Percentiles rank a stretch among this genome's conserved stretches.
These are phyloP conservation scores for Candida ficus DNA, from an alignment of 805 yeast species.

Conservation along the genomic window DNA sequence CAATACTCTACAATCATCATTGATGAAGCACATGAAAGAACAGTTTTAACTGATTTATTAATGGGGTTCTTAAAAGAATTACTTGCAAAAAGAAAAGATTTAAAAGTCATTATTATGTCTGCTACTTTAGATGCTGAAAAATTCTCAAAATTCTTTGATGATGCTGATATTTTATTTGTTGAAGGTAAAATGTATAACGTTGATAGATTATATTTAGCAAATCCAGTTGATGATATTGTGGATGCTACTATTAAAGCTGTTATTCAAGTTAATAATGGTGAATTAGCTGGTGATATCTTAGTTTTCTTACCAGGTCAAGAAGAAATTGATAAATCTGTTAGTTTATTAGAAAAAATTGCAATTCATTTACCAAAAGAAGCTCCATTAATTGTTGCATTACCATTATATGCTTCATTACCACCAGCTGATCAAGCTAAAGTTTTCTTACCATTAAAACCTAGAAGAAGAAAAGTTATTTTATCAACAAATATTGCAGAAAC, in stretches of 20 bases:
- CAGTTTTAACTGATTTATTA: constrained; percentile 83
- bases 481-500: constrained; percentile 98
- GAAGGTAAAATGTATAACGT: constrained; percentile 92
- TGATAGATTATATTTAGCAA: constrained; percentile 57
- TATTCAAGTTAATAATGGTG: constrained; percentile 72
- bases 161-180: constrained; percentile 79
- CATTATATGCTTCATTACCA: constrained; percentile 91
- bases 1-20: constrained; percentile 74
- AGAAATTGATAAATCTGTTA: constrained; percentile 84
- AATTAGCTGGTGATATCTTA: constrained; percentile 78
- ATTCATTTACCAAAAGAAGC: constrained; percentile 68
- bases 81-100: constrained; percentile 43
- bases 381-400: constrained; percentile 71
- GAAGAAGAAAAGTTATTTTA: constrained; percentile 77
- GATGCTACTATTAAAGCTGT: constrained; percentile 72
- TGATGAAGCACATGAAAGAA: constrained; percentile 98
- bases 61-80: constrained; percentile 83
- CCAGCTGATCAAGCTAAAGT: constrained; percentile 78
- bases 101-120: constrained; percentile 84
- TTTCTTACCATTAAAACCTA: constrained; percentile 59
- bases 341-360: constrained; percentile 52
- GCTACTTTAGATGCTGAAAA: constrained; percentile 93
- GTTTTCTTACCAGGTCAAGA: constrained; percentile 96
- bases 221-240: constrained; percentile 74
- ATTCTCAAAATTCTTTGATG: constrained; percentile 70